Evolutionary conservation across 2,329 filamentous ascomycete genomes (phyloP).

Genomic region (Claviceps maximensis): DNA sequence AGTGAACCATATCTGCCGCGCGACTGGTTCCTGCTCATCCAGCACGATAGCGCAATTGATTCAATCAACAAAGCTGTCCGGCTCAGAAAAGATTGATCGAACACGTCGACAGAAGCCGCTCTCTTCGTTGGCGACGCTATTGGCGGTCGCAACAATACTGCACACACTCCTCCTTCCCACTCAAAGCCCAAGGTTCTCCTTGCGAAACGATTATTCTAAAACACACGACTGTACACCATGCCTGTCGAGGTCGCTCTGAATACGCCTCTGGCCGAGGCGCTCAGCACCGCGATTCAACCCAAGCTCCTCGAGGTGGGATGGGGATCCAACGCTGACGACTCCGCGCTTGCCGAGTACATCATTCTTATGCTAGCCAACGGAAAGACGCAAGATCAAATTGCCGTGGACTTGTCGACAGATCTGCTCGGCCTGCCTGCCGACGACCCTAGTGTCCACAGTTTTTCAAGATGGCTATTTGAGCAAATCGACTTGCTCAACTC

Average conservation of each 20-base stretch:
- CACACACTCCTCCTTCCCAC: background rate
- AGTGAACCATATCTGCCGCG: background rate
- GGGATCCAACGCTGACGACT: slow-evolving; percentile 65
- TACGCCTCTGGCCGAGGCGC: slow-evolving; percentile 72
- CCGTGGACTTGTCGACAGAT: slow-evolving; percentile 75
- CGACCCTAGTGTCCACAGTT: slow-evolving; percentile 69
- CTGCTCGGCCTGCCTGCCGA: slow-evolving; percentile 71
- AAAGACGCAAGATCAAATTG: slow-evolving; percentile 83
- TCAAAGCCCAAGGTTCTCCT: background rate
- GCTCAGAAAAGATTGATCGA: background rate
- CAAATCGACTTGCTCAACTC: slow-evolving; percentile 58
- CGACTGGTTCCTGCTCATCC: background rate
- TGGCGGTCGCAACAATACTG: slow-evolving; percentile 3
- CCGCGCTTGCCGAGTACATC: slow-evolving; percentile 87
- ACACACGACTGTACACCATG: slow-evolving; percentile 38
- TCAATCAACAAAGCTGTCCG: background rate
- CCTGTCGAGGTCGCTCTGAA: slow-evolving; percentile 62
- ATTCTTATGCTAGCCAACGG: slow-evolving; percentile 94
- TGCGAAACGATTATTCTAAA: background rate
- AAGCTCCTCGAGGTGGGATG: slow-evolving; percentile 91
- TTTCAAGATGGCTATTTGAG: slow-evolving; percentile 87
- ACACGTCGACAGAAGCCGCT: slow-evolving; percentile 1
- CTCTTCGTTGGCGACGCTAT: slow-evolving; percentile 5
- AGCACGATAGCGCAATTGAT: background rate
- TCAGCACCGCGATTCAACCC: slow-evolving; percentile 71